Conservation (phyloP, 2,329 filamentous ascomycete genomes). For the Clonostachys byssicola region DNA sequence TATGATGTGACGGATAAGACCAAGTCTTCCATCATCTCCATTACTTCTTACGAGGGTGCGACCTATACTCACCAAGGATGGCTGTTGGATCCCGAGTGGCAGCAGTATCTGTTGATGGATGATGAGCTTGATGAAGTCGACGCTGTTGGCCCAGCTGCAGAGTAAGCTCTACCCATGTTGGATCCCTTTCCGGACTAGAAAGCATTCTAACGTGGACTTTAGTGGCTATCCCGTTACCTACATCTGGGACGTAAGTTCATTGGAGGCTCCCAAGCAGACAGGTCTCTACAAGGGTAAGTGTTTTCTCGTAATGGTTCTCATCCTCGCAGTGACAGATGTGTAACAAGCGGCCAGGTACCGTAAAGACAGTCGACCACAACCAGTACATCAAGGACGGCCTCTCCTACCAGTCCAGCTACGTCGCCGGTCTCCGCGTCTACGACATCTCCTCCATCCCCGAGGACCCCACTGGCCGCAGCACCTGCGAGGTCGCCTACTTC, state of each 20-base stretch:
- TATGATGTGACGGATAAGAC: slow-evolving; percentile 48
- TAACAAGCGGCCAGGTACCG: slow-evolving; percentile 11
- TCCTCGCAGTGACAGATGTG: no score
- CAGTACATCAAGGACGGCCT: slow-evolving; percentile 35
- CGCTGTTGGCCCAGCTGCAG: slow-evolving; percentile 23
- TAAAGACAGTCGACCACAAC: not conserved
- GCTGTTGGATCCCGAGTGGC: slow-evolving; percentile 38
- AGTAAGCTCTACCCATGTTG: no score
- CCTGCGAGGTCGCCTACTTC: slow-evolving; percentile 44
- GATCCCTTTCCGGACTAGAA: no score
- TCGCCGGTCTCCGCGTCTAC: slow-evolving; percentile 37
- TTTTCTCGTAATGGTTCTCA: no score
- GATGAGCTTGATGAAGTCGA: slow-evolving; percentile 48
- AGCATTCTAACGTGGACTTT: no score
- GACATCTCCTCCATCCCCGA: slow-evolving; percentile 25
- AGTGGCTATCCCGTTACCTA: slow-evolving; percentile 22
- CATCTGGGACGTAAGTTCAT: slow-evolving; percentile 36
- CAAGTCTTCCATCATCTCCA: slow-evolving; percentile 39
- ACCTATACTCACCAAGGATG: slow-evolving; percentile 57
- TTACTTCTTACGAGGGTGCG: slow-evolving; percentile 50
- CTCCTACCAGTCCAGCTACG: slow-evolving; percentile 46
- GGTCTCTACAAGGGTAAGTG: slow-evolving; percentile 16
- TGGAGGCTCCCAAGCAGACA: slow-evolving; percentile 18
- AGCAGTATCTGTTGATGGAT: slow-evolving; percentile 44
- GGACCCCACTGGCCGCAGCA: slow-evolving; percentile 36